phyloP scores from a whole-genome alignment of 495 filamentous ascomycete species.

The Elasticomyces elasticus region DNA sequence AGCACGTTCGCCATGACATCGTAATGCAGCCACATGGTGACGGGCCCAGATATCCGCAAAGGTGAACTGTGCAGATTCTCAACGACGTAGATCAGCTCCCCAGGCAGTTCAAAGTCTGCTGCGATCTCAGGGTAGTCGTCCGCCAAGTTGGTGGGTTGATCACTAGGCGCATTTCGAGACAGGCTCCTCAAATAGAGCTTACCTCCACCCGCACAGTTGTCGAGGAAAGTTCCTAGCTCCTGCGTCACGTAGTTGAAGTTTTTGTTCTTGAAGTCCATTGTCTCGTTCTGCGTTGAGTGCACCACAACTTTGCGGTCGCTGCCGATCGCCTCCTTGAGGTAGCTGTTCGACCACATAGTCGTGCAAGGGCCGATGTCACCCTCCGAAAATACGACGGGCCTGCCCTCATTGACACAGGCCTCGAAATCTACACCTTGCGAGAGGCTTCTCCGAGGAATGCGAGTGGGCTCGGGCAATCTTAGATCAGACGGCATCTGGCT shows the following conservation, averaged over 20 bases:
- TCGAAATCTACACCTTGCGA: conserved; percentile 44
- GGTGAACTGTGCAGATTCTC: conserved; percentile 69
- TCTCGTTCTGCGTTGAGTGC: conserved; percentile 51
- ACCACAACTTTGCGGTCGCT: conserved; percentile 57
- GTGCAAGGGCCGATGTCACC: conserved; percentile 59
- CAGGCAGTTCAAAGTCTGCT: conserved; percentile 60
- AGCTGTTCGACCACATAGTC: conserved; percentile 56
- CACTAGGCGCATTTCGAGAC: conserved; percentile 54
- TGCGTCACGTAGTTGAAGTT: conserved; percentile 72
- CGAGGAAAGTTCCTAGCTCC: conserved; percentile 56
- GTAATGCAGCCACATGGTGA: conserved; percentile 89
- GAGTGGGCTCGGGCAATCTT: conserved; percentile 4
- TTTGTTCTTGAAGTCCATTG: conserved; percentile 72
- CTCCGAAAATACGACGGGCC: conserved; percentile 56
- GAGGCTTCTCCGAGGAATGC: conserved; percentile 10
- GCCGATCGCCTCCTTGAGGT: conserved; percentile 57
- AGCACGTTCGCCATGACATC: conserved; percentile 88
- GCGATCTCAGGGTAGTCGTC: conserved; percentile 62
- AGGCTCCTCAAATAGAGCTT: conserved; percentile 68
- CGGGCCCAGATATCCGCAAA: conserved; percentile 67
- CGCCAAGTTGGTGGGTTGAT: conserved; percentile 55
- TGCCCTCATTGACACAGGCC: conserved; percentile 44
- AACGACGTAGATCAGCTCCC: conserved; percentile 46
- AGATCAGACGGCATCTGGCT: neutral
- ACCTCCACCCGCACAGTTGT: conserved; percentile 49